Evolutionary conservation across 1,139 yeast genomes (phyloP), one percentile per base, ranked within the genome.

Genomic region (Pichia sp.): DNA sequence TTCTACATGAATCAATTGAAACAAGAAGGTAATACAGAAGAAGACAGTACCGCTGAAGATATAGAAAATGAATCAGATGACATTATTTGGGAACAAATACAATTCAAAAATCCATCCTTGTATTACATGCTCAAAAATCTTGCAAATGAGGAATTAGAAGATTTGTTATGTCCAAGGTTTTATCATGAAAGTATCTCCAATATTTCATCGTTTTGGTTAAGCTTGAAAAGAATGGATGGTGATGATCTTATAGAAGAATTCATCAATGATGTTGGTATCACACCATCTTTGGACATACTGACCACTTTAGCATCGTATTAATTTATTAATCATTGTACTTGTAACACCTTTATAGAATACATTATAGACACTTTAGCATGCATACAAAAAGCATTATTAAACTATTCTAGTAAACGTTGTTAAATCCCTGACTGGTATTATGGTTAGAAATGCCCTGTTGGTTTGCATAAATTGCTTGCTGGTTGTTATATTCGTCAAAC

Each of bases 401-500:
- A 14, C 15, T 12, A n/a, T 17, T 14, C 15, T 18, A 26, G 12
- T 14, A 26, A 14, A 14, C 18, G 5, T 26, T n/a, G 30, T 31
- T 33, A 38, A 36, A 46, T 24, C 36, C 40, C 21, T 41, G 45
- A 14, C 51, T 23, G 43, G 28, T 46, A 48, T 36, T 44, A 46
- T 40, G 48, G 43, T 12, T 41, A 5, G 40, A 15, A 17, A 12
- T 21, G 19, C 22, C 23, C 6, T 20, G 38, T 36, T 20, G 40
- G 9, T 38, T 40, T 26, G 39, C 21, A 23, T 48, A 35, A 33
- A 41, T 26, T 40, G 44, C 35, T 38, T 45, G 64, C 60, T 39
- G 51, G 23, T 43, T 51, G 19, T 73, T 64, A 34, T 79, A 81
- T 56, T 89, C 96, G 42, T 84, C 84, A 62, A 91, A 89, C 96